Base-by-base conservation (phyloP, 768 basidiomycete species). In the Lactarius deliciosus region DNA sequence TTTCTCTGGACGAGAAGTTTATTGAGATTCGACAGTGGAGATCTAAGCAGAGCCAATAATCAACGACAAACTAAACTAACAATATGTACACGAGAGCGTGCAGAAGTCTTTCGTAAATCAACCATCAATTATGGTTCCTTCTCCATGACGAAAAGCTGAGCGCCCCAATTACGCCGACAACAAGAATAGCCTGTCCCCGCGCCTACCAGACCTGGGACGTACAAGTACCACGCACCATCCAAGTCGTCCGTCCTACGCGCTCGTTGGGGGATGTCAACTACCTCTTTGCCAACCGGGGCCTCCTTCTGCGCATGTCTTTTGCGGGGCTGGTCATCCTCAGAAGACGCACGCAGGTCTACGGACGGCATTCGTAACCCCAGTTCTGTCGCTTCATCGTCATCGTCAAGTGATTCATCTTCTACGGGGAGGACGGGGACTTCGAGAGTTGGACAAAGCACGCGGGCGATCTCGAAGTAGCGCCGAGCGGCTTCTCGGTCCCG, bases 151-250 rank as follows among this genome's bases (percentile, higher is more conserved):
- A 90, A 74, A 93, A 85, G 68, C 90, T 90, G 69, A 93, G 76
- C 7, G 88, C 88, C 3, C 91, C 90, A 25, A 92, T 86, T 41
- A 90, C 87, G 0, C 89, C 89, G 25, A 91, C 87, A 25, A 92
- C 88, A 53, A 92, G 80, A 63, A 93, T 73, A 54, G 91, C 91
- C 91, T 25, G 91, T 92, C n/a, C 91, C 91, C 30, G 91, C 91
- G 10, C 91, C 91, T 8, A 93, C 86, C 68, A 93, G 75, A 30
- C 89, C 87, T 4, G 91, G 91, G 47, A 93, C 78, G 66, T 91
- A 90, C 58, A 92, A 71, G 71, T 91, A 92, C 91, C 91, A 93
- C 28, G 89, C 82, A 75, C 80, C 84, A 63, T 91, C 89, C 45
- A 88, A 79, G 41, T 87, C 86, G 25, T 85, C 84, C 59, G 72